phyloP scores from a whole-genome alignment of 106 monocot genomes.

The Ottelia alismoides region DNA sequence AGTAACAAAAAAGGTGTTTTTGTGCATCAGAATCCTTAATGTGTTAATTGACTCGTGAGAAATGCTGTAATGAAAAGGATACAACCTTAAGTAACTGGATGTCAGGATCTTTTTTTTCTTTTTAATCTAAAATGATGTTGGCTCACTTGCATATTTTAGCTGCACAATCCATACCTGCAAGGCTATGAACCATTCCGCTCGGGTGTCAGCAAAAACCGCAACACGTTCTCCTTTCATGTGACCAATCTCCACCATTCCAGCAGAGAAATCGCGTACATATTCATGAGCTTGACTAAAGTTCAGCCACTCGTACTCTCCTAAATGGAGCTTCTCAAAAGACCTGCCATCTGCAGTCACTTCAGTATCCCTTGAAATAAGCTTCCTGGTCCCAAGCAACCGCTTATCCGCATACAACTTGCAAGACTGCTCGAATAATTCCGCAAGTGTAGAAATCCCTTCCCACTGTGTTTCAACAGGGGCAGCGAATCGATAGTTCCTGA shows the following conservation, averaged over 20 bases:
- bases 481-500: constrained; percentile 61
- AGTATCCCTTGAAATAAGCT: constrained; percentile 56
- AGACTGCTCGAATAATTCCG: constrained; percentile 76
- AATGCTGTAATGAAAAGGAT: too few species aligned
- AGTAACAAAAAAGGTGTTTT: too few species aligned
- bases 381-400: constrained; percentile 56
- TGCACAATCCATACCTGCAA: constrained; percentile 57
- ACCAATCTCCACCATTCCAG: constrained; percentile 67
- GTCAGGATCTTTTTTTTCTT: not conserved
- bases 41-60: too few species aligned
- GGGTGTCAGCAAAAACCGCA: constrained; percentile 93
- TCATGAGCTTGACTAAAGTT: constrained; percentile 54
- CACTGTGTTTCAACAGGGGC: constrained; percentile 52
- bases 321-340: constrained; percentile 90
- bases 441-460: constrained; percentile 72
- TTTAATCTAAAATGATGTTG: not conserved
- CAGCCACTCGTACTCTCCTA: constrained; percentile 79
- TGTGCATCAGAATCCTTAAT: too few species aligned
- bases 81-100: too few species aligned
- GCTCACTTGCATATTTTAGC: too few species aligned
- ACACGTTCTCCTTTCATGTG: constrained; percentile 59
- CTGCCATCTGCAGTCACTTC: constrained; percentile 60
- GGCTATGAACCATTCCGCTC: constrained; percentile 81
- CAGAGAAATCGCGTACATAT: constrained; percentile 57
- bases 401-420: constrained; percentile 45